Base-by-base conservation (phyloP, 495 filamentous ascomycete genomes). In the Neurospora africana region DNA sequence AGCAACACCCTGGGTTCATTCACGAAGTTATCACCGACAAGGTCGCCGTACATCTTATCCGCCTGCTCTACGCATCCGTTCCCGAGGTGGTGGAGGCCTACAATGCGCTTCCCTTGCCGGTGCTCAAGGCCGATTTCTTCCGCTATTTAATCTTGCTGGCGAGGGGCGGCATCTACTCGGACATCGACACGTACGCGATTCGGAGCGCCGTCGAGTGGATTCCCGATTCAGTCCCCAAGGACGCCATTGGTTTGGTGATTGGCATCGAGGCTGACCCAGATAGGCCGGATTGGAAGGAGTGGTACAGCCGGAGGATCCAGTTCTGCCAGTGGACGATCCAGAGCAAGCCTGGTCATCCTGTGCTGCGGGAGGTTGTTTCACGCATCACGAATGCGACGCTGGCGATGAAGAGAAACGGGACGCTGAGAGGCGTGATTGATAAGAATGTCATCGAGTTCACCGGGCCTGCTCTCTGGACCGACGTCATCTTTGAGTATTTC, bases 251-350 rank as follows among this genome's bases (percentile, higher is more conserved):
- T 4, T 83, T 98, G 40, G 90, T 98, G 30, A 86, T 98, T 75
- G 95, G 95, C 58, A 98, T 99, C 72, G 95, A 99, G 81, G 95
- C 95, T 5, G 95, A 99, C 77, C 94, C 95, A 2, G 94, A 98
- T 79, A 87, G 95, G 53, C 86, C 88, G 3, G 95, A 99, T 76
- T 99, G 95, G 95, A 87, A 88, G 40, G 86, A 97, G 0, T 99
- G 95, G 95, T 99, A 98, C 82, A 94, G 93, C 69, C 91, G 95
- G 69, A 86, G 95, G 36, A 93, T 99, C 69, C 95, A 99, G 77
- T 99, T 99, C 81, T 99, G 95, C 81, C 95, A 99, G 79, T 99
- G 95, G 95, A 99, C 95, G 5, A 97, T 99, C 69, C 95, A 98
- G 78, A 83, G 92, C 53, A 99, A 99, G 80, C 91, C 95, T 0